A percentile compares a stretch with the other conserved stretches of the same genome.
These are phyloP conservation scores for Rhizopus microsporus DNA, from an alignment of 371 early-diverging fungal species.

Conservation along the genomic window DNA sequence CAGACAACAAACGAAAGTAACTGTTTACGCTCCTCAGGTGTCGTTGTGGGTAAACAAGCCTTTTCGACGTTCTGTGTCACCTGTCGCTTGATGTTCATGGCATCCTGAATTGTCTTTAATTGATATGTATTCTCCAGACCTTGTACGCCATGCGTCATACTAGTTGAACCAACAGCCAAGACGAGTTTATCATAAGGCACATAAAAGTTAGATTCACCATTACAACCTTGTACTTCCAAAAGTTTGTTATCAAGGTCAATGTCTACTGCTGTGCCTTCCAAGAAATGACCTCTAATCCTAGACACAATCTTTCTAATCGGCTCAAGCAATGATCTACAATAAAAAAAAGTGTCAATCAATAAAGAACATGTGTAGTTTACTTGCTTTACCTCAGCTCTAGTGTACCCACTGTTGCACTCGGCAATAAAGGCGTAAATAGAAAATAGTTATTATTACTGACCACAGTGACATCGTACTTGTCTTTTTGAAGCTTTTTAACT, in stretches of 20 bases:
- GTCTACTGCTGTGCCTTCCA: constrained; percentile 67
- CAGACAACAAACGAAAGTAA: constrained; percentile 85
- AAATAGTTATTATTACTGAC: constrained; percentile 79
- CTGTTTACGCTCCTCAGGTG: constrained; percentile 73
- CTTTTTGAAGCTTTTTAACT: constrained; percentile 64
- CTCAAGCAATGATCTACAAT: constrained; percentile 65
- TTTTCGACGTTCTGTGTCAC: constrained; percentile 82
- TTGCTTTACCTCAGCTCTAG: constrained; percentile 66
- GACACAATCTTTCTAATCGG: constrained; percentile 68
- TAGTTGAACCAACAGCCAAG: constrained; percentile 80
- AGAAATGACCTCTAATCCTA: constrained; percentile 48
- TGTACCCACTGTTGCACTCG: constrained; percentile 82
- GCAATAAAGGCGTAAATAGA: constrained; percentile 84
- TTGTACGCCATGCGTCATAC: constrained; percentile 78
- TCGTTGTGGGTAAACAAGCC: constrained; percentile 76
- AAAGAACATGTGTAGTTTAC: background rate
- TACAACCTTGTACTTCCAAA: constrained; percentile 48
- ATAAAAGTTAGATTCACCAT: constrained; percentile 46
- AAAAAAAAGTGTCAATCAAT: background rate
- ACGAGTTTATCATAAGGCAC: constrained; percentile 80
- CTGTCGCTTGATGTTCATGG: constrained; percentile 66
- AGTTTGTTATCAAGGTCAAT: constrained; percentile 69
- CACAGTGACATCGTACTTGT: constrained; percentile 75
- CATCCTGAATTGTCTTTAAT: constrained; percentile 76
- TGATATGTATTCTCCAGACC: constrained; percentile 75